A percentile compares a stretch with the other conserved stretches of the same genome.
These are phyloP conservation scores for Rhodotorula graminis DNA, from an alignment of 768 basidiomycete species.

Conservation along the genomic window DNA sequence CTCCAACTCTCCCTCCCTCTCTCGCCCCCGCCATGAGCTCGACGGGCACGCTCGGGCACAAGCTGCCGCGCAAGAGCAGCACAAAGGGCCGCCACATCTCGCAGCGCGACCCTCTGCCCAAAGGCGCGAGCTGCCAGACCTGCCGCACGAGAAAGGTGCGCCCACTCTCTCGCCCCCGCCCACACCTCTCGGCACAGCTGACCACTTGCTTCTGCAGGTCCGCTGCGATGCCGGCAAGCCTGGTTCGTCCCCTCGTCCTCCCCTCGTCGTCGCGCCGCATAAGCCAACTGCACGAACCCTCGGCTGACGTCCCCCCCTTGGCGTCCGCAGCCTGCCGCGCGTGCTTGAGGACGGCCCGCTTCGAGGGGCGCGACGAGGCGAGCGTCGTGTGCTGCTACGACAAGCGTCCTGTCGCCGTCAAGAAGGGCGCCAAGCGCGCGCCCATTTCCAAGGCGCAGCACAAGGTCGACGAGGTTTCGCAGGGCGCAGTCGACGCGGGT, in stretches of 20 bases:
- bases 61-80: neutral
- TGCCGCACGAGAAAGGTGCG: slow-evolving; percentile 17
- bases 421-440: neutral
- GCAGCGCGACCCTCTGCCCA: neutral
- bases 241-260: neutral
- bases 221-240: slow-evolving; percentile 13
- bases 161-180: neutral
- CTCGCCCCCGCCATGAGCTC: neutral
- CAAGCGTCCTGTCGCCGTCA: neutral
- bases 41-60: neutral
- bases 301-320: neutral
- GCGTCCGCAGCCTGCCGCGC: slow-evolving; percentile 17
- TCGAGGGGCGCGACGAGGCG: slow-evolving; percentile 11
- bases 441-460: neutral
- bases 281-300: neutral
- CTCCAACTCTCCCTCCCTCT: too few species aligned
- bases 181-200: too few species aligned
- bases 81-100: slow-evolving; percentile 11
- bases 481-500: too few species aligned
- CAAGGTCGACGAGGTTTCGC: too few species aligned
- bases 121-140: slow-evolving; percentile 11
- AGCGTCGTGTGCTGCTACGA: slow-evolving; percentile 7
- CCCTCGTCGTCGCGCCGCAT: too few species aligned
- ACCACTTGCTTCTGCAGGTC: neutral
- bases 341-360: slow-evolving; percentile 14